Percentiles rank a stretch among this genome's conserved stretches.
Evolutionary conservation across 1,139 yeast genomes (phyloP).

Genomic region (Yamadazyma kanchanaburiensis): DNA sequence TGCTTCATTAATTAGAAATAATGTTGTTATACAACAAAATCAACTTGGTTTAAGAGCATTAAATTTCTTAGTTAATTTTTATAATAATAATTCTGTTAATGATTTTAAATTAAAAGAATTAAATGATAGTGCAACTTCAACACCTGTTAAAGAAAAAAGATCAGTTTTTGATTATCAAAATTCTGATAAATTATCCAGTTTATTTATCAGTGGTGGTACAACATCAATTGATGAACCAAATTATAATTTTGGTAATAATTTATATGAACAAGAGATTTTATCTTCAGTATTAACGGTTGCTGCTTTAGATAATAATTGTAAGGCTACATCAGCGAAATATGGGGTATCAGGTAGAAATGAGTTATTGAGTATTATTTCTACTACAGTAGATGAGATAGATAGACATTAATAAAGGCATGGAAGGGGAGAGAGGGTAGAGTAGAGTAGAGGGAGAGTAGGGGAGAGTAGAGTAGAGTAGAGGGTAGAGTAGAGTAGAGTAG

Average conservation of each 20-base stretch:
- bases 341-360: constrained; percentile 79
- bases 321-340: constrained; percentile 59
- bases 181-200: constrained; percentile 22
- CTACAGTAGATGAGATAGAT: constrained; percentile 1
- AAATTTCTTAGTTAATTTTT: constrained; percentile 39
- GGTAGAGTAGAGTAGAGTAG: no score
- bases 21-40: constrained; percentile 63
- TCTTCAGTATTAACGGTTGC: constrained; percentile 60
- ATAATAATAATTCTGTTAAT: constrained; percentile 23
- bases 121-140: constrained; percentile 9
- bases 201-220: constrained; percentile 66
- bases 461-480: no score
- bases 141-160: constrained; percentile 10
- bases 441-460: no score
- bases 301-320: constrained; percentile 38
- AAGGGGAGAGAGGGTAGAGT: not conserved
- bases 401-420: not conserved
- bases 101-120: constrained; percentile 21
- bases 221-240: constrained; percentile 69
- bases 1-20: constrained; percentile 69
- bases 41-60: constrained; percentile 54
- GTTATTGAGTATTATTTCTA: constrained; percentile 50
- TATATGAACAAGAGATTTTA: constrained; percentile 31
- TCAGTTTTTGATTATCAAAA: constrained; percentile 3
- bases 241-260: constrained; percentile 56